Percentiles rank a stretch among this genome's conserved stretches.
phyloP scores from a whole-genome alignment of 208 protist species.

The Novymonas esmeraldas region DNA sequence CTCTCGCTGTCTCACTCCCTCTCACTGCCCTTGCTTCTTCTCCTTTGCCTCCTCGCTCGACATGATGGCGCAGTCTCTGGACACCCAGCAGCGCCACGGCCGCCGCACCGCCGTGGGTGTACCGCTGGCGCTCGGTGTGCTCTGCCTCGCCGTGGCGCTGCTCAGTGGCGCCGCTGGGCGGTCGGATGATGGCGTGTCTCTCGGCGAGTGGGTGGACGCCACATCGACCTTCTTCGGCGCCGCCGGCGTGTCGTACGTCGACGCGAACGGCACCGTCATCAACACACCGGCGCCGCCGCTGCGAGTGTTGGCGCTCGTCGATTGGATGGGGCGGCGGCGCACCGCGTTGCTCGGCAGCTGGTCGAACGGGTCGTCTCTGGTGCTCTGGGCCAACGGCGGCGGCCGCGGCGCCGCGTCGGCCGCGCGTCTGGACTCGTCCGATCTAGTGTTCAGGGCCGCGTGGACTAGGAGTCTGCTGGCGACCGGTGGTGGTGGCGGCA shows the following conservation, averaged over 20 bases:
- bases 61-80: no score
- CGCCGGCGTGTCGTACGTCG: background rate
- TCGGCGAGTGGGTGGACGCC: conserved; percentile 19
- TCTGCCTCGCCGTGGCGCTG: background rate
- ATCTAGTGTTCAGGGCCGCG: conserved; percentile 3
- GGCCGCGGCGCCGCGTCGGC: conserved; percentile 5
- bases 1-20: background rate
- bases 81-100: no score
- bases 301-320: conserved; percentile 20
- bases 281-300: conserved; percentile 11
- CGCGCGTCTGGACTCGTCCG: background rate
- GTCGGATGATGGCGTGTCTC: conserved; percentile 10
- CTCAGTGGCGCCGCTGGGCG: background rate
- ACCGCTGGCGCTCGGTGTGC: background rate
- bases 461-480: conserved; percentile 8
- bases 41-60: no score
- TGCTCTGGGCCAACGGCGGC: conserved; percentile 18
- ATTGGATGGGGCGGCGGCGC: conserved; percentile 29
- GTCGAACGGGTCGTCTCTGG: conserved; percentile 20
- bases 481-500: background rate
- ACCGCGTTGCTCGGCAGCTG: conserved; percentile 30
- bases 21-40: no score
- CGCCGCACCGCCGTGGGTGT: no score
- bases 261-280: background rate
- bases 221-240: conserved; percentile 20